Evolutionary conservation across 495 filamentous ascomycete genomes (phyloP).

Genomic region (Penicillium riverlandense): DNA sequence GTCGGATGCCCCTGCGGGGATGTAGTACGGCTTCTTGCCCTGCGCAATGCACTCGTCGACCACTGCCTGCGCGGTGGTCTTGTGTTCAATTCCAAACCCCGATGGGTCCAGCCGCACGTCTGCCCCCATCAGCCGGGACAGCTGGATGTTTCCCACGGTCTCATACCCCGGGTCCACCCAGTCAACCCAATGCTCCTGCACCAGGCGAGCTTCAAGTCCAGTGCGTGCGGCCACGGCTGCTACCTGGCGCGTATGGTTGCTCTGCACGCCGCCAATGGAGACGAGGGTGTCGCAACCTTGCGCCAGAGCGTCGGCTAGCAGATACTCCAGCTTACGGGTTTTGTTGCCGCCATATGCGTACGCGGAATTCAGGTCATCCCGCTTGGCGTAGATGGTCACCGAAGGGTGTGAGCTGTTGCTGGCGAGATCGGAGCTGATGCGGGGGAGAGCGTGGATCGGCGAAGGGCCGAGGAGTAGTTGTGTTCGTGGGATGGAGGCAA

Average conservation of each 20-base stretch:
- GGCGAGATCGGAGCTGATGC: slow-evolving; percentile 49
- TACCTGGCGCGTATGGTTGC: slow-evolving; percentile 59
- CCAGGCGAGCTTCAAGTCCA: slow-evolving; percentile 45
- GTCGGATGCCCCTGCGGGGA: slow-evolving; percentile 58
- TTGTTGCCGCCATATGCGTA: slow-evolving; percentile 63
- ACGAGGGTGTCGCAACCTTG: slow-evolving; percentile 49
- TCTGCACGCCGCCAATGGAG: slow-evolving; percentile 57
- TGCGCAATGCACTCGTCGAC: slow-evolving; percentile 32
- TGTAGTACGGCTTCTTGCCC: slow-evolving; percentile 55
- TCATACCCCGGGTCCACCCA: slow-evolving; percentile 44
- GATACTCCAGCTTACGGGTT: slow-evolving; percentile 58
- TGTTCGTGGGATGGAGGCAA: slow-evolving; percentile 48
- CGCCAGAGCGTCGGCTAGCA: slow-evolving; percentile 48
- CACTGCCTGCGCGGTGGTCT: slow-evolving; percentile 40
- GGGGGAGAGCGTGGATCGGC: slow-evolving; percentile 52
- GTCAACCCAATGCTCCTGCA: slow-evolving; percentile 61
- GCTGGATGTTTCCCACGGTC: slow-evolving; percentile 54
- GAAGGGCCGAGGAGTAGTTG: slow-evolving; percentile 50
- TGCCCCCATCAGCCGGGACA: slow-evolving; percentile 54
- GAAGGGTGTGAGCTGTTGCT: slow-evolving; percentile 16
- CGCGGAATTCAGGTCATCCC: slow-evolving; percentile 56
- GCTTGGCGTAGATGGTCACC: slow-evolving; percentile 53
- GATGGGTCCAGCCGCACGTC: slow-evolving; percentile 44
- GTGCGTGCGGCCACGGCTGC: slow-evolving; percentile 48
- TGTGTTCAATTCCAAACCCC: slow-evolving; percentile 54